Evolutionary conservation across 805 yeast genomes (phyloP).

Genomic region (Kockiozyma suomiensis): DNA sequence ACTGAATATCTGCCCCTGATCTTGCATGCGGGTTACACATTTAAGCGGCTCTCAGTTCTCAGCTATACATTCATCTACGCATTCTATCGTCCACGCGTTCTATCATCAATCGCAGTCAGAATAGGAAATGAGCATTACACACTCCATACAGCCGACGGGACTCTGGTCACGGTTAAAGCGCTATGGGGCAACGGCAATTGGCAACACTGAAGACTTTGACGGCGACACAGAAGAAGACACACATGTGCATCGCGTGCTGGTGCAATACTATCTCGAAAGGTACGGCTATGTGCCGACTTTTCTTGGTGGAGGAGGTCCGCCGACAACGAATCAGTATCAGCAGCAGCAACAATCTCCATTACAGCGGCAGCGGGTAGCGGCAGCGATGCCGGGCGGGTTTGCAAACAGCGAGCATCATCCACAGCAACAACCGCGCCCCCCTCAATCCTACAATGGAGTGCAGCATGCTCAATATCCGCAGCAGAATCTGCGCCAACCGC

Average conservation of each 20-base stretch:
- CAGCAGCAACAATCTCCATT: slow-evolving; percentile 2
- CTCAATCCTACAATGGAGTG: not conserved
- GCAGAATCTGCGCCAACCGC: not conserved
- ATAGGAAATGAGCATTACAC: not conserved
- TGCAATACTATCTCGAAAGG: slow-evolving; percentile 19
- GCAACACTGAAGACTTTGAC: slow-evolving; percentile 22
- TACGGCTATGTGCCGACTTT: slow-evolving; percentile 24
- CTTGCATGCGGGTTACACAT: no score
- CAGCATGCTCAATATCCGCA: not conserved
- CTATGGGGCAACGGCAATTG: slow-evolving; percentile 21
- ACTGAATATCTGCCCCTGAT: no score
- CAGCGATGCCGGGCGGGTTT: not conserved
- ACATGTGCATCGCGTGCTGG: slow-evolving; percentile 26
- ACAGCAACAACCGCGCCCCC: not conserved
- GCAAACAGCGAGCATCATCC: not conserved
- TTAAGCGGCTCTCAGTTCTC: no score
- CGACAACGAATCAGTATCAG: not conserved
- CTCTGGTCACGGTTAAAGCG: slow-evolving; percentile 25
- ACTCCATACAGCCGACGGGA: not conserved
- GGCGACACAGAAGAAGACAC: slow-evolving; percentile 34
- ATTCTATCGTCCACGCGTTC: no score
- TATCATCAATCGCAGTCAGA: no score
- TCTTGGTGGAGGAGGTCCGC: slow-evolving; percentile 28
- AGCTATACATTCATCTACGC: no score
- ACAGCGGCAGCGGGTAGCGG: not conserved